Percentiles rank a stretch among this genome's conserved stretches.
Conservation (phyloP, 192 early-diverging fungal species). For the Phlyctochytrium arcticum region DNA sequence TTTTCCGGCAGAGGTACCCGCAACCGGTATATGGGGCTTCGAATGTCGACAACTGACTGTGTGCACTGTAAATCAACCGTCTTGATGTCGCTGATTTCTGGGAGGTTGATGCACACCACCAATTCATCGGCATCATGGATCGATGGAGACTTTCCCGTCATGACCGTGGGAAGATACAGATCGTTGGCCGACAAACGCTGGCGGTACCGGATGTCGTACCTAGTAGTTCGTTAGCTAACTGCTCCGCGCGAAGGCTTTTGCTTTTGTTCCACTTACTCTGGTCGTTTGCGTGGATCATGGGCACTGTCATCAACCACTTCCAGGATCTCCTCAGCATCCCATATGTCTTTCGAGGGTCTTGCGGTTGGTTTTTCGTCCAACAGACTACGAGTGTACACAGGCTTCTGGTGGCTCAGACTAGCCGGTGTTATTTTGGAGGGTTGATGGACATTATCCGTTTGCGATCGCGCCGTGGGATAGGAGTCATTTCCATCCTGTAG, state of each 20-base stretch:
- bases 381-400: too few relatives aligned
- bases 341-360: background rate
- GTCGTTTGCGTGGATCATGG: background rate
- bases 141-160: background rate
- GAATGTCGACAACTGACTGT: background rate
- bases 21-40: constrained; percentile 5
- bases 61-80: constrained; percentile 7
- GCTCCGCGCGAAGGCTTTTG: too few relatives aligned
- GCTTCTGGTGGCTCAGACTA: too few relatives aligned
- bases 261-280: constrained; percentile 2
- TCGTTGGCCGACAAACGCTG: constrained; percentile 5
- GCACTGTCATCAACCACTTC: background rate
- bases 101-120: background rate
- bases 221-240: too few relatives aligned
- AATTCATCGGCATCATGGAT: constrained; percentile 8
- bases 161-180: background rate
- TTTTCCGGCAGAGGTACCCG: constrained; percentile 1
- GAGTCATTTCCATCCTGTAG: too few relatives aligned
- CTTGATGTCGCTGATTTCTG: background rate
- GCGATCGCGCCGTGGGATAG: too few relatives aligned
- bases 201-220: constrained; percentile 5
- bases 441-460: too few relatives aligned
- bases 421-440: too few relatives aligned
- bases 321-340: background rate
- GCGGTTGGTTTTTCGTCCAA: too few relatives aligned